Base-by-base conservation (phyloP, 768 basidiomycete species). In the Cystobasidium ongulense region DNA sequence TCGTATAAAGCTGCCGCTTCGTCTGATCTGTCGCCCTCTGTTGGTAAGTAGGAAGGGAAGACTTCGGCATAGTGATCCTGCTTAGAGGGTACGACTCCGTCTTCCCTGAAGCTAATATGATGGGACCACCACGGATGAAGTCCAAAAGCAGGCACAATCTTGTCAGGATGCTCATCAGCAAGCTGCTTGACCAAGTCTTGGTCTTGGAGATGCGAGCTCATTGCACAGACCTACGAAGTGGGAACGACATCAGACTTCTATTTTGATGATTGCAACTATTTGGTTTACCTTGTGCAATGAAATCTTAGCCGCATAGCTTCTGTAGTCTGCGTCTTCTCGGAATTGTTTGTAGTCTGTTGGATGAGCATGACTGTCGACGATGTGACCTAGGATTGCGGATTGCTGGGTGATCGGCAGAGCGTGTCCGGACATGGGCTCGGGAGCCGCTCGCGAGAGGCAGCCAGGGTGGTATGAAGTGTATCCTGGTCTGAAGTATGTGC, bases 51-150 rank as follows among this genome's bases (percentile, higher is more conserved):
- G 13, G 75, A 68, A 39, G 84, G 83, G 77, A 96, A 89, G 39
- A 97, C 84, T 1, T 79, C 78, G 21, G 84, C 81, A 81, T 96
- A 98, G 81, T 98, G 95, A 17, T 84, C 83, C 76, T 86, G 85
- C 79, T 89, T 93, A 25, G 85, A 83, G 33, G 80, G 74, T 10
- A 53, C 76, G 17, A 81, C 63, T 21, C 52, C 64, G 72, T 78
- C 78, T 23, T 57, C 53, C 23, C 23, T 7, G 61, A 77, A 80
- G 68, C 89, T 85, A 78, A 96, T 90, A 75, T 84, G 84, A 80
- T 96, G 87, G 1, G 88, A 85, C 81, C 90, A 94, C 95, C 95
- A 97, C 1, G 95, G 95, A 80, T 97, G 95, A 78, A 92, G 88
- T 54, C 91, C 94, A 81, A 95, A 98, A 80, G 88, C 90, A 61